Base-by-base conservation (phyloP, 2,329 filamentous ascomycete genomes). In the Epichloe gansuensis region DNA sequence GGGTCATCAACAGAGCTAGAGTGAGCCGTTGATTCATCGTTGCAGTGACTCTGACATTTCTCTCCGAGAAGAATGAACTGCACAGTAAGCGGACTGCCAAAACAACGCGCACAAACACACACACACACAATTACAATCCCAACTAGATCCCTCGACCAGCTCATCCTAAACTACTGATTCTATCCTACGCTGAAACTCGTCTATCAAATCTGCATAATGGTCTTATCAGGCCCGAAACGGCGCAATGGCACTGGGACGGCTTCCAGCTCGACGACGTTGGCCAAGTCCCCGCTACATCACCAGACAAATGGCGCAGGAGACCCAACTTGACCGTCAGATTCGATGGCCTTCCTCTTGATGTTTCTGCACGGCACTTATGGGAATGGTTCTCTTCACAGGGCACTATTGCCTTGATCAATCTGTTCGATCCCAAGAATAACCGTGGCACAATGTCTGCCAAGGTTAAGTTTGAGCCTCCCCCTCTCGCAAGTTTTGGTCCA, bases 381-480 rank as follows among this genome's bases (percentile, higher is more conserved):
- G 60, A 69, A 2, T 73, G 73, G 17, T 78, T 88, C 55, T 63
- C 67, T 1, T 55, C 59, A 0, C 69, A 80, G 54, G 82, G 83
- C 1, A 67, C 67, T 5, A 72, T 88, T 12, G 65, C 65, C 3
- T 75, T 67, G 38, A 77, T 87, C 38, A 78, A 85, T 13, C 68
- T 86, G 6, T 15, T 23, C 8, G 23, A 44, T 23, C n/a, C 45
- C 9, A 57, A 59, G 3, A 31, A 51, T 2, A 21, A 39, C 5
- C 31, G 34, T 6, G 49, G 46, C 61, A 69, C 48, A 55, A 58
- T 5, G 56, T 67, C 34, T 67, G 76, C n/a, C 54, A 67, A 28
- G 61, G 65, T 87, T 37, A 70, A 69, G 2, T 85, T 86, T 56
- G 76, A 73, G 62, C 81, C 82, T 0, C 76, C 79, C 0, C 80